Conservation (phyloP, 495 filamentous ascomycete species). For the Penicillium pancosmium region DNA sequence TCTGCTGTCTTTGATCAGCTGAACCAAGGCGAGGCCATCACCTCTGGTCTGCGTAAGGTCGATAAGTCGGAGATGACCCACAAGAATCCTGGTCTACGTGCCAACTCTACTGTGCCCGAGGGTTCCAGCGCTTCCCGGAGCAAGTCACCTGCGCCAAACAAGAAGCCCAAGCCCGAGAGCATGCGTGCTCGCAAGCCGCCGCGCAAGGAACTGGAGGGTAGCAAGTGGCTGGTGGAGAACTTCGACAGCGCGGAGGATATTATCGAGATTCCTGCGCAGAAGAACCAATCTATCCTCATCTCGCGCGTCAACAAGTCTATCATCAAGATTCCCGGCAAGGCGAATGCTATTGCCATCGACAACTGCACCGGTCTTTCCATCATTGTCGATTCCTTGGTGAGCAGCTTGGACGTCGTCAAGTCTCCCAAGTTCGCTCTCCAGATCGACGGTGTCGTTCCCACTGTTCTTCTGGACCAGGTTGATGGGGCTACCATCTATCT, state of each 20-base stretch:
- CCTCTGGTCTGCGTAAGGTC: slow-evolving; percentile 85
- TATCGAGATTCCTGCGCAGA: slow-evolving; percentile 74
- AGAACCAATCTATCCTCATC: slow-evolving; percentile 90
- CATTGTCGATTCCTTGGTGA: slow-evolving; percentile 87
- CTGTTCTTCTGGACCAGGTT: slow-evolving; percentile 87
- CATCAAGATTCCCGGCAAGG: slow-evolving; percentile 86
- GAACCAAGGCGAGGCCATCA: slow-evolving; percentile 85
- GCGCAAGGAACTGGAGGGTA: slow-evolving; percentile 89
- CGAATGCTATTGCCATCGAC: slow-evolving; percentile 91
- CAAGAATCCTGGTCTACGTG: slow-evolving; percentile 92
- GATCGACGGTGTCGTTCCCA: slow-evolving; percentile 80
- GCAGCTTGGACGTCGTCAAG: slow-evolving; percentile 91
- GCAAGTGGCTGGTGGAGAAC: slow-evolving; percentile 96
- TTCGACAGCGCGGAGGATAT: slow-evolving; percentile 75
- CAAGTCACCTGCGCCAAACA: slow-evolving; percentile 82
- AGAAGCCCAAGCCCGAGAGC: slow-evolving; percentile 92
- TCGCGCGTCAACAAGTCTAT: slow-evolving; percentile 87
- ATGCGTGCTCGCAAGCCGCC: slow-evolving; percentile 93
- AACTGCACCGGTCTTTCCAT: slow-evolving; percentile 84
- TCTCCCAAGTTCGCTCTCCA: slow-evolving; percentile 89
- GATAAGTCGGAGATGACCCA: slow-evolving; percentile 95
- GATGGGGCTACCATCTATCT: slow-evolving; percentile 89
- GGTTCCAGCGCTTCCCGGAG: slow-evolving; percentile 56
- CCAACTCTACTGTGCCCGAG: slow-evolving; percentile 64
- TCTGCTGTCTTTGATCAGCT: slow-evolving; percentile 86